Conservation (phyloP, 2,329 filamentous ascomycete species). For the Fusarium sororula region DNA sequence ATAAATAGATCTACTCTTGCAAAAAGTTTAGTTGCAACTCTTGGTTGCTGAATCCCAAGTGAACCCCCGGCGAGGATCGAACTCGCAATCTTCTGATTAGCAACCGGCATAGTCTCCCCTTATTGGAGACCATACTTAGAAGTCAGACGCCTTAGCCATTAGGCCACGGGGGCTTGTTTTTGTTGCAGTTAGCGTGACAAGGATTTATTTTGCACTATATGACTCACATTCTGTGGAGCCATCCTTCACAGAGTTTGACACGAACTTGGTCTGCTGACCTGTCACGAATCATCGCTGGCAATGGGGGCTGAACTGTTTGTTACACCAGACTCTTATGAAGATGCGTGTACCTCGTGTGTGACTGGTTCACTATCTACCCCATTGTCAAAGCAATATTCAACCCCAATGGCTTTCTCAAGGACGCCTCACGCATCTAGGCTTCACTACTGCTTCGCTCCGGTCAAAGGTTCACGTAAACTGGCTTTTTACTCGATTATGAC, state of each 20-base stretch:
- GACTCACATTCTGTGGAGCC: background rate
- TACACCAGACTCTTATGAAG: background rate
- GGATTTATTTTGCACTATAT: background rate
- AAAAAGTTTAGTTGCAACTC: background rate
- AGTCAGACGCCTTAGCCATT: background rate
- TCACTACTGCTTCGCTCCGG: slow-evolving; percentile 23
- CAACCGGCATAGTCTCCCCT: no score
- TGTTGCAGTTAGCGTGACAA: rapidly evolving
- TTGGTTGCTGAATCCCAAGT: background rate
- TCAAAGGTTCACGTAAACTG: background rate
- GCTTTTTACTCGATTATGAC: background rate
- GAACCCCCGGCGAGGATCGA: background rate
- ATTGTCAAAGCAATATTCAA: slow-evolving; percentile 55
- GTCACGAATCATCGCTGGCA: background rate
- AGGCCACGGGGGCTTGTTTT: background rate
- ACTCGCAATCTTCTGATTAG: background rate
- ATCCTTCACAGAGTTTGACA: background rate
- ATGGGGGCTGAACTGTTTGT: background rate
- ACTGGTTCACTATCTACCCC: background rate
- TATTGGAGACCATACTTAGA: background rate
- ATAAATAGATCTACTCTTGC: no score
- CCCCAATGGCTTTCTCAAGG: slow-evolving; percentile 79
- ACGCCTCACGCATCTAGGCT: slow-evolving; percentile 82
- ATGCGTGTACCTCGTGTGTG: background rate
- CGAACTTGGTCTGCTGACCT: background rate